Evolutionary conservation across 116 monocot species (phyloP).

Genomic region (Posidonia oceanica): DNA sequence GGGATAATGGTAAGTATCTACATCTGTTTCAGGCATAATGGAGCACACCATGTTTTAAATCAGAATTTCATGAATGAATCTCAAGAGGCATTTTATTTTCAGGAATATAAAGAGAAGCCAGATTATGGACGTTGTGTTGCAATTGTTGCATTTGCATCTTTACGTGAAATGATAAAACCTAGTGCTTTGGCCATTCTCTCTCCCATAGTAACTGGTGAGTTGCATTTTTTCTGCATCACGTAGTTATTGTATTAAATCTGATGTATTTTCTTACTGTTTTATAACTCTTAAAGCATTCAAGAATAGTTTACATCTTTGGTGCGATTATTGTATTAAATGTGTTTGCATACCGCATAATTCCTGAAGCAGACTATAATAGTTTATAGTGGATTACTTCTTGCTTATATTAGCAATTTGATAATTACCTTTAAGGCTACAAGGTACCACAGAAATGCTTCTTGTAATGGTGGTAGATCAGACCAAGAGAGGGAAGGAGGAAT

Average conservation of each 20-base stretch:
- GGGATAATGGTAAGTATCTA: conserved; percentile 74
- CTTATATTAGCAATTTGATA: too few species aligned
- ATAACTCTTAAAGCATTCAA: too few species aligned
- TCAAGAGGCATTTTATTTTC: conserved; percentile 3
- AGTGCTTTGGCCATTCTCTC: conserved; percentile 91
- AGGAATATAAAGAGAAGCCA: conserved; percentile 97
- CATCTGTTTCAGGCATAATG: background rate
- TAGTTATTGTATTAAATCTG: background rate
- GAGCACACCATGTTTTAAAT: background rate
- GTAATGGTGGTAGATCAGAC: too few species aligned
- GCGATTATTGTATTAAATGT: too few species aligned
- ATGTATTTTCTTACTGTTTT: background rate
- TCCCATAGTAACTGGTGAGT: conserved; percentile 70
- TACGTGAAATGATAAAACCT: conserved; percentile 98
- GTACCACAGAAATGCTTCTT: too few species aligned
- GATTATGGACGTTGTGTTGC: conserved; percentile 99
- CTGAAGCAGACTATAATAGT: too few species aligned
- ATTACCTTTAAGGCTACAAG: too few species aligned
- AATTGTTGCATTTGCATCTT: conserved; percentile 96
- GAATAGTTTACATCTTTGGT: too few species aligned
- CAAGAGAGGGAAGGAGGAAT: too few species aligned
- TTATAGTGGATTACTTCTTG: too few species aligned
- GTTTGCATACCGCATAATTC: too few species aligned
- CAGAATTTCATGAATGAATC: background rate
- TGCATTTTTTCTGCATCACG: background rate